phyloP scores from a whole-genome alignment of 495 filamentous ascomycete species.

The Aspergillus nidulans region DNA sequence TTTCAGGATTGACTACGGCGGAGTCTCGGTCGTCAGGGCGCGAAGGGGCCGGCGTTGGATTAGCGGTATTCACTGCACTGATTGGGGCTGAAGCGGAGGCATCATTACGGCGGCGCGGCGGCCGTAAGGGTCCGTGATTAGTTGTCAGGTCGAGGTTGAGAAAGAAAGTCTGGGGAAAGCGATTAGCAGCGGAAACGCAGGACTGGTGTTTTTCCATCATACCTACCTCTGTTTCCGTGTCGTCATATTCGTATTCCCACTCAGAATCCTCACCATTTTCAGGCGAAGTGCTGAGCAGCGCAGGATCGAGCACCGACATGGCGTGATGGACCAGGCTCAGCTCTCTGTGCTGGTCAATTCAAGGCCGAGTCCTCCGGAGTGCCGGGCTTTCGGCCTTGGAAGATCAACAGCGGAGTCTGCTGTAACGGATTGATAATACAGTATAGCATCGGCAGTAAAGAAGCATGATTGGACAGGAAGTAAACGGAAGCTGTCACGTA shows the following conservation, averaged over 20 bases:
- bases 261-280: slow-evolving; percentile 33
- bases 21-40: slow-evolving; percentile 15
- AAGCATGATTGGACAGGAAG: too few relatives aligned
- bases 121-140: slow-evolving; percentile 35
- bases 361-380: neutral
- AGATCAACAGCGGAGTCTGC: neutral
- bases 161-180: slow-evolving; percentile 43
- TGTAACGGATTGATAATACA: neutral
- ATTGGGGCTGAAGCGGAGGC: slow-evolving; percentile 4
- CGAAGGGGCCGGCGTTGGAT: neutral
- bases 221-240: slow-evolving; percentile 52
- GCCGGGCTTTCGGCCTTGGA: neutral
- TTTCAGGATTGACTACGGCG: slow-evolving; percentile 24
- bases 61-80: neutral
- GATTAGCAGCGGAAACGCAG: neutral
- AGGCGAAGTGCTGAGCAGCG: slow-evolving; percentile 14
- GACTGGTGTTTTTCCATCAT: neutral
- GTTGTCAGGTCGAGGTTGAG: slow-evolving; percentile 52
- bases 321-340: neutral
- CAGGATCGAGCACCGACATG: slow-evolving; percentile 23
- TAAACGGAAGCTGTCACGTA: too few relatives aligned
- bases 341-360: neutral
- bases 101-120: slow-evolving; percentile 28
- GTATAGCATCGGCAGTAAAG: too few relatives aligned
- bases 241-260: slow-evolving; percentile 62